These are phyloP conservation scores for Fusarium sp. DNA, from an alignment of 2,329 filamentous ascomycete genomes.

Conservation along the genomic window DNA sequence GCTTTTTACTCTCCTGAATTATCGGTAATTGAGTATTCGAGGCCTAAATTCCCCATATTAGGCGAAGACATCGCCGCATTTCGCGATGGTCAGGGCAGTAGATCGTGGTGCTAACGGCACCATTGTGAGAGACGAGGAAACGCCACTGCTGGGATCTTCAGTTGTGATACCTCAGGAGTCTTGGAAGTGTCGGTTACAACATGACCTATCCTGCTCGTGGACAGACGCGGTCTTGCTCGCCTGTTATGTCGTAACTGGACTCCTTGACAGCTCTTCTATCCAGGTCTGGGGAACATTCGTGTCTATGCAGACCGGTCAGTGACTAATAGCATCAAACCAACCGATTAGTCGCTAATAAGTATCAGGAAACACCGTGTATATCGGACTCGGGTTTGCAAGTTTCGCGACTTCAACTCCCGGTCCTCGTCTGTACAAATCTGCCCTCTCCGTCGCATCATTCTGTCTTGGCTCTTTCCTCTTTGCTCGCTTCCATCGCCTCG, in stretches of 20 bases:
- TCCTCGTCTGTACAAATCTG: slow-evolving; percentile 63
- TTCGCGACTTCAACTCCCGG: slow-evolving; percentile 52
- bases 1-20: neutral
- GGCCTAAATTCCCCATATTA: fast-evolving
- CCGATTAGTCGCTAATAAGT: neutral
- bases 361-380: slow-evolving; percentile 79
- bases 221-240: slow-evolving; percentile 75
- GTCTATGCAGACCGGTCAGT: slow-evolving; percentile 81
- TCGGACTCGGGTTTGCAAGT: slow-evolving; percentile 70
- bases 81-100: slow-evolving; percentile 10
- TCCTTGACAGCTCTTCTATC: slow-evolving; percentile 80
- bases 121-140: slow-evolving; percentile 28
- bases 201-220: slow-evolving; percentile 59
- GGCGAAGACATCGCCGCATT: too few relatives aligned
- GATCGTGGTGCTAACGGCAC: neutral
- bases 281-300: slow-evolving; percentile 84
- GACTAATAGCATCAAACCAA: neutral
- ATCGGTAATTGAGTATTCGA: neutral
- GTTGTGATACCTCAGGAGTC: neutral
- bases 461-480: slow-evolving; percentile 79
- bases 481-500: slow-evolving; percentile 71
- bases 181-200: slow-evolving; percentile 17
- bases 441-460: slow-evolving; percentile 75
- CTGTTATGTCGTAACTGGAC: slow-evolving; percentile 80
- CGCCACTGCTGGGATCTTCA: slow-evolving; percentile 25